Evolutionary conservation across 805 yeast genomes (phyloP).

Genomic region (Nakazawaea pomicola): DNA sequence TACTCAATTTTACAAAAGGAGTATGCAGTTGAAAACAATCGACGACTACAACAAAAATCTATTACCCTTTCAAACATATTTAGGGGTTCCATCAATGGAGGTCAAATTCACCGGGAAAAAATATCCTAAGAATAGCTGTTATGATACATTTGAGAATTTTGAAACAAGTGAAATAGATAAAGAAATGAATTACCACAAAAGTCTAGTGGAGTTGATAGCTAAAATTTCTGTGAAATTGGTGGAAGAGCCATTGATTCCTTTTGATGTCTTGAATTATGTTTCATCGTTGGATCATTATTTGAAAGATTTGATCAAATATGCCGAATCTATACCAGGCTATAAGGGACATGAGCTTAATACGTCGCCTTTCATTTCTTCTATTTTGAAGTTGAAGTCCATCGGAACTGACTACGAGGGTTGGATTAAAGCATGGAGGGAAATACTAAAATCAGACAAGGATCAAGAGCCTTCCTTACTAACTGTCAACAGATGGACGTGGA

Average conservation of each 20-base stretch:
- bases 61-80: conserved; percentile 56
- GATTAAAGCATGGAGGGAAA: conserved; percentile 58
- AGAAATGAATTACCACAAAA: conserved; percentile 47
- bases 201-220: conserved; percentile 52
- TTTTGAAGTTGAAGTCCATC: conserved; percentile 34
- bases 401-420: conserved; percentile 50
- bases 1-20: conserved; percentile 13
- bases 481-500: conserved; percentile 76
- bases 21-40: conserved; percentile 8
- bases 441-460: conserved; percentile 47
- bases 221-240: conserved; percentile 51
- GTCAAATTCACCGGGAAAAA: conserved; percentile 39
- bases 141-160: conserved; percentile 60
- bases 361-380: conserved; percentile 22
- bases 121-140: conserved; percentile 53
- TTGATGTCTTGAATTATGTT: conserved; percentile 45
- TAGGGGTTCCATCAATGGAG: conserved; percentile 69
- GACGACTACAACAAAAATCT: conserved; percentile 47
- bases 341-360: conserved; percentile 19
- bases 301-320: conserved; percentile 41
- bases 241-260: conserved; percentile 77
- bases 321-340: conserved; percentile 14
- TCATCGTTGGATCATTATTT: conserved; percentile 37
- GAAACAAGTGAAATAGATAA: conserved; percentile 45
- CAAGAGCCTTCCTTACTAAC: conserved; percentile 70